Evolutionary conservation across 805 yeast species (phyloP), one percentile per base, ranked within the genome.

Genomic region (Candida sanyiensis): DNA sequence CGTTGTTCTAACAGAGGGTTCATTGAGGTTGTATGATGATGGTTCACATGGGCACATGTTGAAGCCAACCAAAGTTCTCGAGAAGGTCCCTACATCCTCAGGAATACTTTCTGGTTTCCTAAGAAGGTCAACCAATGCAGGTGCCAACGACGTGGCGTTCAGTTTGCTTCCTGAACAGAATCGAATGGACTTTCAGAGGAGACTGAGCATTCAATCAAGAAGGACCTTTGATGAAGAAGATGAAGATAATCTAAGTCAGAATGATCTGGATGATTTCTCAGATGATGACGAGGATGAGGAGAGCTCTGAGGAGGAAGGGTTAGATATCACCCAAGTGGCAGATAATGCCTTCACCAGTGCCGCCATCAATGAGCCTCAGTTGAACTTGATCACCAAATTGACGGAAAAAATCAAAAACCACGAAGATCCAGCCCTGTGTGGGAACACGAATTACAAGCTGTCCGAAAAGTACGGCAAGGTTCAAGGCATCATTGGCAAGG

Each of bases 401-500:
- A 63, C 70, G 31, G 70, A 64, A 12, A 68, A 64, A 43, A 74
- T 74, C 37, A 70, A 70, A 37, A 62, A 64, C 38, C 66, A 40
- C 22, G 53, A 51, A 27, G 52, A 48, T 15, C 34, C 47, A 8
- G 32, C 43, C 5, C 8, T 40, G 7, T 38, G 26, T n/a, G 33
- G 19, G 12, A 12, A 36, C 10, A 53, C 56, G 28, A 63, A 61
- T 44, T 54, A 63, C 25, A 64, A 59, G 4, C 52, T 73, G 16
- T 52, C 59, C 7, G 63, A 63, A 21, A 74, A 69, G 47, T 75
- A 74, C 47, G 81, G 81, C 22, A 67, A 63, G 39, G 63, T 71
- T 18, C 61, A 67, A 39, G 78, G 78, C 7, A 59, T 75, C 29
- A 75, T 78, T 48, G 98, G 98, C 35, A 93, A 93, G 59, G 98